phyloP scores from a whole-genome alignment of 345 rosid genomes.

The Kandelia obovata region DNA sequence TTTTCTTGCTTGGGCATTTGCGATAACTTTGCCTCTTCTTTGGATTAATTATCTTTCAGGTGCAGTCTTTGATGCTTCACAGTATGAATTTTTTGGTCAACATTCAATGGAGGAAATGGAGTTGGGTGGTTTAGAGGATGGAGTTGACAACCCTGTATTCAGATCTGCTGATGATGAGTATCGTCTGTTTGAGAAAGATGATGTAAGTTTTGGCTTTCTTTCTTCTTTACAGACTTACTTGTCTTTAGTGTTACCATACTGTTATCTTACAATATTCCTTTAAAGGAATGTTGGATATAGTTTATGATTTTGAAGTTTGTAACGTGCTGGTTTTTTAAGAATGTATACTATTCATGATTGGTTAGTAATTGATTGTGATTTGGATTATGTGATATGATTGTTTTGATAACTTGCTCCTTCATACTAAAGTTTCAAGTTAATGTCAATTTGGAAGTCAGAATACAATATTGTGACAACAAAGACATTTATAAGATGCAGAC shows the following conservation, averaged over 20 bases:
- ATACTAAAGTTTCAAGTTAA: background rate
- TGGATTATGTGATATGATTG: background rate
- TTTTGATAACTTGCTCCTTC: background rate
- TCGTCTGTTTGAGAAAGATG: conserved; percentile 71
- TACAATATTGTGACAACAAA: no score
- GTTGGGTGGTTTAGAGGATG: conserved; percentile 67
- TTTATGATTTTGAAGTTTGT: background rate
- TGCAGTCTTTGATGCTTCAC: conserved; percentile 61
- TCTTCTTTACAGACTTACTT: background rate
- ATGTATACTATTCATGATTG: background rate
- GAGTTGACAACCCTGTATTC: conserved; percentile 35
- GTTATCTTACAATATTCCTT: background rate
- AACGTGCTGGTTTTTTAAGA: background rate
- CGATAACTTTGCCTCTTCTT: background rate
- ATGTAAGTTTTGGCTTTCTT: conserved; percentile 35
- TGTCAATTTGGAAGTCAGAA: background rate
- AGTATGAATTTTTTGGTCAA: conserved; percentile 74
- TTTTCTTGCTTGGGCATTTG: background rate
- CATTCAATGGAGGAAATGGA: conserved; percentile 52
- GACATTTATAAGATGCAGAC: no score
- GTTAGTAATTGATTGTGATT: background rate
- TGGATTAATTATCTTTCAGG: conserved; percentile 11
- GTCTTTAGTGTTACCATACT: background rate
- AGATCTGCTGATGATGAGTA: conserved; percentile 74
- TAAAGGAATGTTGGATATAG: background rate